Base-by-base conservation (phyloP, 169 alveolate genomes). In the Babesia bovis region DNA sequence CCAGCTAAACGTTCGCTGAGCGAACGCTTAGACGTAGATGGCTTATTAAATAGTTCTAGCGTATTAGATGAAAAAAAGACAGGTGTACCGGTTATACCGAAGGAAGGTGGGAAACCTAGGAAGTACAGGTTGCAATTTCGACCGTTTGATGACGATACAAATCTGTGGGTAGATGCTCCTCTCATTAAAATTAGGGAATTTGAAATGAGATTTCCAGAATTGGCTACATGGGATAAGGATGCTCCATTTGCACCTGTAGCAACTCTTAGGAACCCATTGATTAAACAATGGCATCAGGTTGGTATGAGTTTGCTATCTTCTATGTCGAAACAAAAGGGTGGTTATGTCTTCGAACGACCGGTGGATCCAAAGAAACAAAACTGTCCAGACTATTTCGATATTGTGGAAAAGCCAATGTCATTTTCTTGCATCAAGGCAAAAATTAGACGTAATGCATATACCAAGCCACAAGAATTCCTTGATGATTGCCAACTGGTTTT, bases 361-460 rank as follows among this genome's bases (percentile, higher is more conserved):
- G 97, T 93, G 13, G 97, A 93, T 72, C 87, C 94, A 9, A 93
- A 93, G 72, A 90, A 88, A 53, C 94, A 91, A 68, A 91, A 91
- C 61, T 91, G 95, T 53, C 96, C 97, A 4, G 97, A 91, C 69
- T 93, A 93, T 71, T 93, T 93, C 77, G 95, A 92, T 74, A 91
- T 93, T 36, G 85, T 93, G 36, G 89, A 83, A 45, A 86, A 87
- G 53, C 97, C 97, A 3, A 93, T 93, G 95, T 93, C 95, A 1
- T 87, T 90, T 55, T 82, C 92, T 60, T 81, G 95, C 75, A 85
- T 93, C 53, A 82, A 90, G 44, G 71, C 82, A 23, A 93, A 93
- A 63, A 87, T 93, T 40, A 68, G 85, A 25, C 90, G 89, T 45
- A 84, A 89, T 21, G 86, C 74, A 21, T 93, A 93, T 53, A 72